phyloP scores from a whole-genome alignment of 306 rosid species.

The Sicyos baderoa region DNA sequence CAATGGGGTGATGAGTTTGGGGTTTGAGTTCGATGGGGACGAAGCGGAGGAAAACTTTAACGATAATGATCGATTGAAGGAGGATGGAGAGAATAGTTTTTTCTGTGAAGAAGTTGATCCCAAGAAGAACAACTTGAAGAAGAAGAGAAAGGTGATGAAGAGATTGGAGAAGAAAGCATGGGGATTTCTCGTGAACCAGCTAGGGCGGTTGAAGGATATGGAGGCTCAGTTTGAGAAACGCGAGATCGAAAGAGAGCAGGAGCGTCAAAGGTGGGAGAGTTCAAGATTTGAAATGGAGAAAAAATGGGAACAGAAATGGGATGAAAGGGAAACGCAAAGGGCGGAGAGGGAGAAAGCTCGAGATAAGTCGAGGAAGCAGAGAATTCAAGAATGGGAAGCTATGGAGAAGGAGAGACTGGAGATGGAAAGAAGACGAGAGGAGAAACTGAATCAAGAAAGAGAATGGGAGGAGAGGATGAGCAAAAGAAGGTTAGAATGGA shows the following conservation, averaged over 20 bases:
- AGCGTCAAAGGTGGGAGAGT: constrained; percentile 58
- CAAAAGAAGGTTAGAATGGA: constrained; percentile 69
- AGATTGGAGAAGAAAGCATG: constrained; percentile 68
- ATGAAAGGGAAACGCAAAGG: constrained; percentile 53
- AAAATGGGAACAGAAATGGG: constrained; percentile 62
- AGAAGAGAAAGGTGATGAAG: constrained; percentile 55
- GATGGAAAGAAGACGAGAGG: constrained; percentile 76
- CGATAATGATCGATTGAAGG: constrained; percentile 43
- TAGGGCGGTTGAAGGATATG: constrained; percentile 61
- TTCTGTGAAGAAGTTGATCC: constrained; percentile 62
- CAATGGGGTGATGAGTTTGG: constrained; percentile 69
- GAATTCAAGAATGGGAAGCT: constrained; percentile 67
- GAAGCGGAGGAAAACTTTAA: constrained; percentile 71
- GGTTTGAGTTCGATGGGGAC: constrained; percentile 75
- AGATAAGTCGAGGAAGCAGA: constrained; percentile 58
- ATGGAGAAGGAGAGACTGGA: constrained; percentile 65
- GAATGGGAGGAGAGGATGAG: constrained; percentile 81
- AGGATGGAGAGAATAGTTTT: constrained; percentile 61
- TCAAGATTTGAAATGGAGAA: constrained; percentile 43
- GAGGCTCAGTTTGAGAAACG: constrained; percentile 71
- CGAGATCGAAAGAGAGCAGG: constrained; percentile 69
- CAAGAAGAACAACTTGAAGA: constrained; percentile 37
- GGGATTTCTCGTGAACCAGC: constrained; percentile 57
- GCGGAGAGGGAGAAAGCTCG: constrained; percentile 47
- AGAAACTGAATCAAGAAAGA: constrained; percentile 49